phyloP scores from a whole-genome alignment of 2,329 filamentous ascomycete genomes.

The Paramyrothecium sp. region DNA sequence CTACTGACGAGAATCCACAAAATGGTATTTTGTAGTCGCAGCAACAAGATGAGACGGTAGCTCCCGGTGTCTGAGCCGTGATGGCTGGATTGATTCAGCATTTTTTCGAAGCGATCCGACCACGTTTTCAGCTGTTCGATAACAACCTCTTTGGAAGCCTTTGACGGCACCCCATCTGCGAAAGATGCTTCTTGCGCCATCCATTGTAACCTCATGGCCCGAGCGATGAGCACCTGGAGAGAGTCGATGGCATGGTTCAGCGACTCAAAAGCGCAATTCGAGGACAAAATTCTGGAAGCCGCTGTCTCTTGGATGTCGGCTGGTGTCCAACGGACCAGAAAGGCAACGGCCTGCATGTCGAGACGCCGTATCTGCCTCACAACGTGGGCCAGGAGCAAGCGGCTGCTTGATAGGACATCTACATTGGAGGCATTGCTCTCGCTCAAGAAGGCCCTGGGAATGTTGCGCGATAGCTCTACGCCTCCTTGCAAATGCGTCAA shows the following conservation, averaged over 20 bases:
- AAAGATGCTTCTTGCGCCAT: constrained; percentile 16
- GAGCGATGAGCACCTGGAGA: constrained; percentile 26
- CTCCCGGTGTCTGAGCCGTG: constrained; percentile 8
- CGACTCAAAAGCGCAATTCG: constrained; percentile 19
- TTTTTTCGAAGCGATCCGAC: constrained; percentile 22
- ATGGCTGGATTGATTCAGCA: constrained; percentile 14
- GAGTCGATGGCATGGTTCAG: constrained; percentile 29
- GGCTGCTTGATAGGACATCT: constrained; percentile 11
- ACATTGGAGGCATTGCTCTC: constrained; percentile 7
- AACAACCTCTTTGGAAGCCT: constrained; percentile 9
- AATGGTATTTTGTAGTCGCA: constrained; percentile 28
- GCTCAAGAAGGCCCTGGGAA: constrained; percentile 8
- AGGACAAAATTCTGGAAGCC: constrained; percentile 9
- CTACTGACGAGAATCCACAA: constrained; percentile 21
- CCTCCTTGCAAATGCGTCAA: constrained; percentile 32
- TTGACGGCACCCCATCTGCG: constrained; percentile 6
- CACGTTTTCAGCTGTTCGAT: constrained; percentile 21
- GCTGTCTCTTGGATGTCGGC: constrained; percentile 19
- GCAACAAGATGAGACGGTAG: constrained; percentile 19
- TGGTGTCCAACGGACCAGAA: constrained; percentile 32
- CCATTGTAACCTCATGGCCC: constrained; percentile 25
- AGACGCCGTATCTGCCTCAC: constrained; percentile 32
- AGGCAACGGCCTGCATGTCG: constrained; percentile 32
- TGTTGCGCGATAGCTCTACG: constrained; percentile 25
- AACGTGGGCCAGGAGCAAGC: constrained; percentile 23